Evolutionary conservation across 495 filamentous ascomycete species (phyloP).

Genomic region (Hyphodiscus hymeniophilus): DNA sequence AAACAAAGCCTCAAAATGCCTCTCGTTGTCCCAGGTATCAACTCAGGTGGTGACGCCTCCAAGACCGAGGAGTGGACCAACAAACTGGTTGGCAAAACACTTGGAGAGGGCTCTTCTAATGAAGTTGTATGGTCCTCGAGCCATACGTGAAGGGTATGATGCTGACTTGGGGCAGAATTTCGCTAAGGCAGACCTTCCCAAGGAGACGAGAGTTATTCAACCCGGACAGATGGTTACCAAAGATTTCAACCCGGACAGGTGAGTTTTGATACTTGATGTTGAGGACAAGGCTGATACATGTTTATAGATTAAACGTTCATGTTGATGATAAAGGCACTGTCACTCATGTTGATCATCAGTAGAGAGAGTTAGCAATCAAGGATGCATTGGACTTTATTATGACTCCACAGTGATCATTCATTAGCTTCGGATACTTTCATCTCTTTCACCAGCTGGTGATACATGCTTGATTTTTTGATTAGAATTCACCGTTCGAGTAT

Average conservation of each 20-base stretch:
- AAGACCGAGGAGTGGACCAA: constrained; percentile 57
- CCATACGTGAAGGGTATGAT: neutral
- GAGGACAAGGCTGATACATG: too few relatives aligned
- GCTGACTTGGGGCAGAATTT: constrained; percentile 46
- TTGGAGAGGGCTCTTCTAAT: constrained; percentile 39
- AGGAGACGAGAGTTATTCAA: constrained; percentile 57
- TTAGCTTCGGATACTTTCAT: neutral
- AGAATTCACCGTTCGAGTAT: too few relatives aligned
- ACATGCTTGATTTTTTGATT: too few relatives aligned
- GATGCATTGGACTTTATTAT: neutral
- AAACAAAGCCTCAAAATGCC: constrained; percentile 51
- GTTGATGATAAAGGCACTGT: constrained; percentile 65
- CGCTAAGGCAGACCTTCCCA: constrained; percentile 64
- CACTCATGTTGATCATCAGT: constrained; percentile 56
- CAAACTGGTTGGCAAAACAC: constrained; percentile 72
- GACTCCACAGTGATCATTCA: neutral
- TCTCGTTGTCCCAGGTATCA: constrained; percentile 71
- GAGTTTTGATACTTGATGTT: constrained; percentile 18
- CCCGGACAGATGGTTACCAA: constrained; percentile 53
- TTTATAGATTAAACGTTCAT: constrained; percentile 64
- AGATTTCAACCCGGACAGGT: constrained; percentile 54
- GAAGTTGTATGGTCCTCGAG: constrained; percentile 32
- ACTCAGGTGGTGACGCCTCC: constrained; percentile 33
- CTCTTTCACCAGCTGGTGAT: too few relatives aligned
- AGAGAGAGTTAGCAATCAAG: constrained; percentile 12